A percentile compares a stretch with the other conserved stretches of the same genome.
phyloP scores from a whole-genome alignment of 169 alveolate genomes.

The Cystoisospora suis region DNA sequence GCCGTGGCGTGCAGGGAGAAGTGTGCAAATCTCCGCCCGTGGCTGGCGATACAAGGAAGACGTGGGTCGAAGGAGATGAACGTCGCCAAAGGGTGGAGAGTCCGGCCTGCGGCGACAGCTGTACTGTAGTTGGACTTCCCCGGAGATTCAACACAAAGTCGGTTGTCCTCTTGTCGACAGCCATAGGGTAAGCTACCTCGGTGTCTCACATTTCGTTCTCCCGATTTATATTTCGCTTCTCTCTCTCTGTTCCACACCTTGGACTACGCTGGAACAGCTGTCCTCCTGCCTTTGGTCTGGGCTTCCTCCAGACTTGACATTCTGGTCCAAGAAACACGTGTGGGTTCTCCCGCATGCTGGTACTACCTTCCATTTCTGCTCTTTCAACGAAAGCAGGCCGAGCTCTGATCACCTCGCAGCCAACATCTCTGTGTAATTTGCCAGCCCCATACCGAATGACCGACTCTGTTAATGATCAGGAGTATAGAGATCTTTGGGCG shows the following conservation, averaged over 20 bases:
- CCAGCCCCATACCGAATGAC: no score
- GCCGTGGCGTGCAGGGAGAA: no score
- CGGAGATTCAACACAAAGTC: not conserved
- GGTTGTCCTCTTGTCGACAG: not conserved
- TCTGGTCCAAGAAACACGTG: not conserved
- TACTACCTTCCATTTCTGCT: not conserved
- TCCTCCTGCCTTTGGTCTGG: not conserved
- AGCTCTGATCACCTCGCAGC: not conserved
- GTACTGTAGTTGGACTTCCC: not conserved
- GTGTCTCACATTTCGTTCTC: no score
- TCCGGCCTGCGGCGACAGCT: constrained; percentile 10
- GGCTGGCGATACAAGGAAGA: no score
- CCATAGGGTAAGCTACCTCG: no score
- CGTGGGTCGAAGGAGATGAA: no score
- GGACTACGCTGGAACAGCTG: not conserved
- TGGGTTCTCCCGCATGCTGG: not conserved
- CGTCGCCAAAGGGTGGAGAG: no score
- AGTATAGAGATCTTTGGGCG: not conserved
- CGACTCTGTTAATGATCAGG: no score
- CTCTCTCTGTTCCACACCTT: not conserved
- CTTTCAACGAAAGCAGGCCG: not conserved
- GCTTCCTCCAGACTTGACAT: not conserved
- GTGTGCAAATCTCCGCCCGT: no score
- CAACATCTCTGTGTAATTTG: no score
- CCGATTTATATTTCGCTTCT: not conserved